Percentiles rank a stretch among this genome's conserved stretches.
phyloP scores from a whole-genome alignment of 2,329 filamentous ascomycete species.

The Chaetomiaceae sp. region DNA sequence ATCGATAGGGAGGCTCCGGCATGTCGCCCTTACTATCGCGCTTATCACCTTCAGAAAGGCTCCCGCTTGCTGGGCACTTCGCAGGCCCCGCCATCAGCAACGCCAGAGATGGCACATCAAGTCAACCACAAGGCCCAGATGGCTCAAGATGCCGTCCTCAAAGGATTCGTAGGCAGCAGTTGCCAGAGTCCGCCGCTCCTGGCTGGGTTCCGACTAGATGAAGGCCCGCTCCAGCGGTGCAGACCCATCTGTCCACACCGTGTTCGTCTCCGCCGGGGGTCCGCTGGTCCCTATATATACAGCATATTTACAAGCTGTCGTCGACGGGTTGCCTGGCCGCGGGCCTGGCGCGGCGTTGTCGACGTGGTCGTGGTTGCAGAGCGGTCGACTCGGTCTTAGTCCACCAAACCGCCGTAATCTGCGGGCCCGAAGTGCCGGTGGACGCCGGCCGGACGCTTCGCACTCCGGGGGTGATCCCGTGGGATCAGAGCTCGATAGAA shows the following conservation, averaged over 20 bases:
- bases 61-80: slow-evolving; percentile 30
- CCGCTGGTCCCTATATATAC: too few species aligned
- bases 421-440: not conserved
- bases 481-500: too few species aligned
- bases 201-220: slow-evolving; percentile 29
- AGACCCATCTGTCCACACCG: slow-evolving; percentile 22
- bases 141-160: too few species aligned
- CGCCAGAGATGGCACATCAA: too few species aligned
- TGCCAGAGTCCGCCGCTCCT: too few species aligned
- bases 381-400: not conserved
- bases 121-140: too few species aligned
- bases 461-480: not conserved
- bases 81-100: too few species aligned
- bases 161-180: too few species aligned
- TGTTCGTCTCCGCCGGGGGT: too few species aligned
- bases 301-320: too few species aligned
- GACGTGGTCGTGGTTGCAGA: not conserved
- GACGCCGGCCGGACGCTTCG: not conserved
- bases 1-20: slow-evolving; percentile 27
- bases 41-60: slow-evolving; percentile 55
- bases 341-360: too few species aligned
- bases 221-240: slow-evolving; percentile 14
- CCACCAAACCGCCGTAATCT: not conserved
- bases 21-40: slow-evolving; percentile 51
- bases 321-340: too few species aligned